phyloP scores from a whole-genome alignment of 768 basidiomycete species.

The Lentinus brumalis region DNA sequence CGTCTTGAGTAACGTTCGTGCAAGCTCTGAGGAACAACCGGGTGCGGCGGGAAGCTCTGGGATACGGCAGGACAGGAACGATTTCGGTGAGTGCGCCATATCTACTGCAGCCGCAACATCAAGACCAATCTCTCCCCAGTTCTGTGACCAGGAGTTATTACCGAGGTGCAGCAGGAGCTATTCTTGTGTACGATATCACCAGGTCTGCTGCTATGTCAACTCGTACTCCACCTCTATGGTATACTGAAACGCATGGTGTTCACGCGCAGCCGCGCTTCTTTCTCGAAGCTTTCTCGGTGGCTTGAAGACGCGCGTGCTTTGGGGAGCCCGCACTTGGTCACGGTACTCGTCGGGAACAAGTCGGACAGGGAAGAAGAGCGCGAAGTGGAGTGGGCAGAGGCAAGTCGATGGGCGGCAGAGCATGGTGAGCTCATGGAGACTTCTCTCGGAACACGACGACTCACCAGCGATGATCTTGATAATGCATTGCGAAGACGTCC shows the following conservation, averaged over 20 bases:
- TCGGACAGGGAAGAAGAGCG: constrained; percentile 92
- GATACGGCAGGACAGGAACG: constrained; percentile 97
- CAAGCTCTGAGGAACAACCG: background rate
- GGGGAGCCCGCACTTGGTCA: constrained; percentile 88
- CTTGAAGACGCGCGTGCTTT: constrained; percentile 91
- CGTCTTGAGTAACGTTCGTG: background rate
- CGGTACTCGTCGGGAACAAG: constrained; percentile 94
- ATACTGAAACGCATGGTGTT: constrained; percentile 8
- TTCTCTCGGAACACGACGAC: background rate
- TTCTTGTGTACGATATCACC: constrained; percentile 93
- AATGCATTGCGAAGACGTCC: constrained; percentile 59
- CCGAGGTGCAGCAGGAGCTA: constrained; percentile 88
- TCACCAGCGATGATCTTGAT: background rate
- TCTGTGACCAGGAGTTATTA: constrained; percentile 96
- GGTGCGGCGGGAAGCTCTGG: constrained; percentile 67
- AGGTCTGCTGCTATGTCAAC: constrained; percentile 51
- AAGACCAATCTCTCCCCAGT: constrained; percentile 38
- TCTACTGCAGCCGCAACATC: constrained; percentile 18
- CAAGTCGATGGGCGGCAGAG: constrained; percentile 93
- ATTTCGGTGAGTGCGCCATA: constrained; percentile 60
- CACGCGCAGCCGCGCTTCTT: constrained; percentile 75
- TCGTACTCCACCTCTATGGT: constrained; percentile 3
- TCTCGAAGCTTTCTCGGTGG: constrained; percentile 84
- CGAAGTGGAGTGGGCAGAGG: constrained; percentile 95
- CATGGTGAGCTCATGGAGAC: constrained; percentile 59